These are phyloP conservation scores for Nigrospora sphaerica DNA, from an alignment of 2,329 filamentous ascomycete genomes.

Conservation along the genomic window DNA sequence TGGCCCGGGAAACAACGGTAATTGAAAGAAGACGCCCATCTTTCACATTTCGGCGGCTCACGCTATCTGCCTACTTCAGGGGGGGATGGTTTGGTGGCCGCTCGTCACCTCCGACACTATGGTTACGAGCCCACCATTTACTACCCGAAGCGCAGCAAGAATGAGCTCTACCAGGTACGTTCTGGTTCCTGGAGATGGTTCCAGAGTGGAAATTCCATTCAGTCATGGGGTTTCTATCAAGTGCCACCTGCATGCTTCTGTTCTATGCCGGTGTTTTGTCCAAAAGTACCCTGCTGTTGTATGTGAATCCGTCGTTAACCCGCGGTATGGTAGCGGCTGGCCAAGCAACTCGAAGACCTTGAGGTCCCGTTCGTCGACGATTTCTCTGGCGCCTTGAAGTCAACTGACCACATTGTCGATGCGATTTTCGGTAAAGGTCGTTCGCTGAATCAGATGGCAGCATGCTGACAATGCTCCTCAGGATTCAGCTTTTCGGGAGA, in stretches of 20 bases:
- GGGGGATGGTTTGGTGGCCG: slow-evolving; percentile 90
- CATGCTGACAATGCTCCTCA: slow-evolving; percentile 20
- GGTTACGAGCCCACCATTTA: slow-evolving; percentile 85
- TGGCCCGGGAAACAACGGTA: slow-evolving; percentile 71
- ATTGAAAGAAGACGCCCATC: slow-evolving; percentile 4
- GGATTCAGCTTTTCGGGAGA: slow-evolving; percentile 90
- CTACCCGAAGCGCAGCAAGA: slow-evolving; percentile 88
- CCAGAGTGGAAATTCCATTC: no score
- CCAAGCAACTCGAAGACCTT: slow-evolving; percentile 78
- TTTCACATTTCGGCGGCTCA: not conserved
- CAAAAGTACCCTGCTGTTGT: no score
- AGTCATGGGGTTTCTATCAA: not conserved
- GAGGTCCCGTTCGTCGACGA: slow-evolving; percentile 78
- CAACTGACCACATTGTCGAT: slow-evolving; percentile 78
- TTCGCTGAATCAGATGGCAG: not conserved
- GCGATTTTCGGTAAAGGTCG: slow-evolving; percentile 72
- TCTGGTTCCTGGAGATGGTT: not conserved
- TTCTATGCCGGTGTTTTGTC: no score
- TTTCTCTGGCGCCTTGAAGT: slow-evolving; percentile 58
- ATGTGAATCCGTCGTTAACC: not conserved
- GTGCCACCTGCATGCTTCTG: not conserved
- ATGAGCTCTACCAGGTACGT: slow-evolving; percentile 76
- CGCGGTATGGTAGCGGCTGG: slow-evolving; percentile 53
- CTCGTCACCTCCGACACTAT: slow-evolving; percentile 84
- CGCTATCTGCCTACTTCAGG: slow-evolving; percentile 40